Evolutionary conservation across 768 basidiomycete genomes (phyloP), one percentile per base, ranked within the genome.

Genomic region (Megacollybia marginata): DNA sequence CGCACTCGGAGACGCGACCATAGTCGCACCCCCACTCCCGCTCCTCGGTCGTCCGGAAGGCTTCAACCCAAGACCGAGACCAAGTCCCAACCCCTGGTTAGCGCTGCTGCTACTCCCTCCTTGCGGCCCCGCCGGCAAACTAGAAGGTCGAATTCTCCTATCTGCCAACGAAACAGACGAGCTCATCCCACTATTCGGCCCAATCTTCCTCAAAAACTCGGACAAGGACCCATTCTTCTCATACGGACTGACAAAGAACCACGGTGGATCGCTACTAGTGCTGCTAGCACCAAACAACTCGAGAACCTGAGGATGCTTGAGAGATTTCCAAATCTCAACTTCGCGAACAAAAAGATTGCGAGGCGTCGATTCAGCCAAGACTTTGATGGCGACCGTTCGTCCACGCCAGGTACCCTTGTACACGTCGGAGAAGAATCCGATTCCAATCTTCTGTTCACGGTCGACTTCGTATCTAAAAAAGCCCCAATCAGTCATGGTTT

Each of bases 231-330:
- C 86, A 35, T 84, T 71, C 53, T 75, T 66, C 65, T 78, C 72
- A 61, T 85, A 89, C 34, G 85, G 83, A 57, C 81, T 83, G 44
- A 93, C 88, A 46, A 87, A 76, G 67, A 86, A 88, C 80, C 82
- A 90, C 11, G 86, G 88, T 11, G 80, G 78, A 38, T 83, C 80
- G 19, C 79, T 78, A 8, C 71, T 69, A 0, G 85, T 74, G 56
- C 82, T 85, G 23, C 85, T 88, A 10, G 91, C 91, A 1, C 90
- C 91, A 53, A 78, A 83, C 20, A 93, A 71, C 54, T 79, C 75
- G 42, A 92, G 68, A 4, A 93, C 82, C 55, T 88, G 80, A 10
- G 76, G 73, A 57, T 91, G 89, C 49, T 64, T 66, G 9, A 93
- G 71, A 4, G 64, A 67, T 53, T 82, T 78, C 91, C 91, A 92